These are phyloP conservation scores for Saccharomycopsis sp. DNA, from an alignment of 805 yeast genomes.

Conservation along the genomic window DNA sequence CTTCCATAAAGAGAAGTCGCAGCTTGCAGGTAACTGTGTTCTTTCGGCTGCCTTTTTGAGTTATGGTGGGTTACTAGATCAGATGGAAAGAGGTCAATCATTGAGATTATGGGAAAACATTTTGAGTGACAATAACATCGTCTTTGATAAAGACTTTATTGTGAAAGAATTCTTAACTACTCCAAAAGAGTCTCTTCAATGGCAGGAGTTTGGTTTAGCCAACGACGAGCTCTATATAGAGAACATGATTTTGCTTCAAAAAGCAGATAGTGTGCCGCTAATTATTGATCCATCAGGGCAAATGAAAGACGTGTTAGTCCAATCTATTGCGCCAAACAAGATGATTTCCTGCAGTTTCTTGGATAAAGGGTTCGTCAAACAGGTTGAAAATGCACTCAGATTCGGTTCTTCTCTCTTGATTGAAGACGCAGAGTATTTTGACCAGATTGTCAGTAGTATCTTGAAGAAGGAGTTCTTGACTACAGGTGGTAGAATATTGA, in stretches of 20 bases:
- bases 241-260: slow-evolving; percentile 49
- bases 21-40: slow-evolving; percentile 58
- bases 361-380: slow-evolving; percentile 58
- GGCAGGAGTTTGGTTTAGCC: slow-evolving; percentile 50
- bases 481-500: slow-evolving; percentile 64
- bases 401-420: slow-evolving; percentile 75
- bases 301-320: slow-evolving; percentile 36
- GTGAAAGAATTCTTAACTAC: slow-evolving; percentile 35
- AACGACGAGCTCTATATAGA: slow-evolving; percentile 57
- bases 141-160: slow-evolving; percentile 32
- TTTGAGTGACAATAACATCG: slow-evolving; percentile 33
- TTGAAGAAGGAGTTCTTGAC: slow-evolving; percentile 52
- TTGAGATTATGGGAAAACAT: slow-evolving; percentile 32
- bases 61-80: slow-evolving; percentile 56
- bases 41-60: slow-evolving; percentile 55
- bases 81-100: slow-evolving; percentile 36
- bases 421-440: slow-evolving; percentile 73
- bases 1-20: slow-evolving; percentile 40
- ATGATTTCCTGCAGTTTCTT: slow-evolving; percentile 61
- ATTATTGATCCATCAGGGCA: slow-evolving; percentile 68
- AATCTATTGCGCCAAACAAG: slow-evolving; percentile 29
- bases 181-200: slow-evolving; percentile 36
- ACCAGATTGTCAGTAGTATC: slow-evolving; percentile 64
- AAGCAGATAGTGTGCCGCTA: slow-evolving; percentile 39
- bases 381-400: slow-evolving; percentile 70